A percentile compares a stretch with the other conserved stretches of the same genome.
Conservation (phyloP, 23 red algal species). For the Gracilaria vermiculophylla region DNA sequence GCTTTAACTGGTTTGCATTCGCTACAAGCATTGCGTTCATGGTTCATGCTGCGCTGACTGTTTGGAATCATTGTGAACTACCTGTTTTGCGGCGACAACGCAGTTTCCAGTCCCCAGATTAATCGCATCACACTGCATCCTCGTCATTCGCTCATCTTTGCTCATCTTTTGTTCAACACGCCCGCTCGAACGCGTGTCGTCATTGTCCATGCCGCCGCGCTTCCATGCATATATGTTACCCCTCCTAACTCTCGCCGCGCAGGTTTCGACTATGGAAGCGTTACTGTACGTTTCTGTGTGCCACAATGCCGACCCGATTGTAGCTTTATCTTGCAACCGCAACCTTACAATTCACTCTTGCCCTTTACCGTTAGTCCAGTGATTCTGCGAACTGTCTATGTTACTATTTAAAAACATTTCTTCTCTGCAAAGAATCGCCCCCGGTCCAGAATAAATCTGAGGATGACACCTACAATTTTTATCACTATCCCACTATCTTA, state of each 20-base stretch:
- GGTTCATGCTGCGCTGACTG: conserved; percentile 79
- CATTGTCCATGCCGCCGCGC: not conserved
- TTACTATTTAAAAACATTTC: not conserved
- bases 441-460: not conserved
- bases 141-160: not conserved
- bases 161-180: conserved; percentile 2
- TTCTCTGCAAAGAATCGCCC: not conserved
- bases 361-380: not conserved
- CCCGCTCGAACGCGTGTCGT: not conserved
- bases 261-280: not conserved
- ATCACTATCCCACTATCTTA: conserved; percentile 19
- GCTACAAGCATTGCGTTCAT: conserved; percentile 87
- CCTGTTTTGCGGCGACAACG: conserved; percentile 52
- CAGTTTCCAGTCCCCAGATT: not conserved
- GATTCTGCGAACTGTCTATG: not conserved
- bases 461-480: not conserved
- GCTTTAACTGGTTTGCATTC: conserved; percentile 88
- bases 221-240: not conserved
- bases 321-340: not conserved
- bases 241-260: not conserved
- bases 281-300: not conserved
- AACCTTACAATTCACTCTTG: not conserved
- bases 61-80: conserved; percentile 78
- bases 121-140: not conserved
- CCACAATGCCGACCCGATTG: not conserved